Evolutionary conservation across 179 eudicot species (phyloP).

Genomic region (Monotropa hypopitys): DNA sequence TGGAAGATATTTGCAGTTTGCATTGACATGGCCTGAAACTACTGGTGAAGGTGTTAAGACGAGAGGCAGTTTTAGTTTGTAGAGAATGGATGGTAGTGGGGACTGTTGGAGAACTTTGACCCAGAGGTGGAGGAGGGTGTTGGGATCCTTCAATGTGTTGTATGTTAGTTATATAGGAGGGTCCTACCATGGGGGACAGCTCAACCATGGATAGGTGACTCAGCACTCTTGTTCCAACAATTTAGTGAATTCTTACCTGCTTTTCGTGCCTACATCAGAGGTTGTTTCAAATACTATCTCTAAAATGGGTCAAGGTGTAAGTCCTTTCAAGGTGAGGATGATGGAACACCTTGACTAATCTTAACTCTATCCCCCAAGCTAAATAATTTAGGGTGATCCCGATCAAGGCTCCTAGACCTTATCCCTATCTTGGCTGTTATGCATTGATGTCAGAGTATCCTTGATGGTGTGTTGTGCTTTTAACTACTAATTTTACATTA

Average conservation of each 20-base stretch:
- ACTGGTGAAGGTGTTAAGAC: not conserved
- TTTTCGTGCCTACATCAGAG: not conserved
- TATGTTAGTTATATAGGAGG: not conserved
- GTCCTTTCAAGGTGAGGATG: not conserved
- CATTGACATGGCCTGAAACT: not conserved
- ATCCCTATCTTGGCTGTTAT: not conserved
- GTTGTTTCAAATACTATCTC: not conserved
- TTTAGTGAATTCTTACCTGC: not conserved
- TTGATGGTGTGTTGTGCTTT: not conserved
- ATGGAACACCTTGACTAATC: not conserved
- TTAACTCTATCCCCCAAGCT: not conserved
- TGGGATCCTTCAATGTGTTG: not conserved
- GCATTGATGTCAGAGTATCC: not conserved
- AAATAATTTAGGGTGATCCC: not conserved
- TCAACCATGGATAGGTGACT: not conserved
- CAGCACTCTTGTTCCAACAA: not conserved
- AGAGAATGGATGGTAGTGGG: not conserved
- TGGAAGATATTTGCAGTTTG: not conserved
- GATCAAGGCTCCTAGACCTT: not conserved
- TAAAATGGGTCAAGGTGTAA: not conserved
- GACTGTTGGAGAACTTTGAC: not conserved
- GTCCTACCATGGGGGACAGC: not conserved
- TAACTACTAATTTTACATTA: not conserved
- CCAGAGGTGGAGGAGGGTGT: not conserved
- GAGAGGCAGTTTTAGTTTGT: not conserved